Base-by-base conservation (phyloP, 2,329 filamentous ascomycete species). In the Penicillium oxalicum region DNA sequence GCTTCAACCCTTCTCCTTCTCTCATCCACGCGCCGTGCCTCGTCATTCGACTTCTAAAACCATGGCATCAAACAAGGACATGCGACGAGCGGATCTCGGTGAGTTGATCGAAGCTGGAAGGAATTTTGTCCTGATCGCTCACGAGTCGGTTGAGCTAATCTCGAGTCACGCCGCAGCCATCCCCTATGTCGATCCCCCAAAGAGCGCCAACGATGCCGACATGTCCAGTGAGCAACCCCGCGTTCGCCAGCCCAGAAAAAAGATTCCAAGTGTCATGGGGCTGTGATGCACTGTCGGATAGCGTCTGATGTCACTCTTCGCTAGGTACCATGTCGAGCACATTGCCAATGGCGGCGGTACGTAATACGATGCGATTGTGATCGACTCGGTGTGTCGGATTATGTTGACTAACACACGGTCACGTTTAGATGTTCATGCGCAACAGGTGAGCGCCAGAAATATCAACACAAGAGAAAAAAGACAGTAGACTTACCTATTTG, bases 311-410 rank as follows among this genome's bases (percentile, higher is more conserved):
- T 11, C 33, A 13, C 9, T 50, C 39, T 51, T 9, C 26, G 32
- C 47, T 36, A 80, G 79, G 77, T 61, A 81, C 80, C 42, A 77
- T 84, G 73, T 76, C 79, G 45, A 91, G 85, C 64, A 94, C 91
- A 33, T 77, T 97, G 65, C 91, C 91, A 50, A 96, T 96, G 91
- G 90, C 88, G 50, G 91, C 91, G 55, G 81, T 84, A 74, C 69
- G 58, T 59, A 18, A 18, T 18, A 9, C 29, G 76, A 75, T 52
- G 35, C 28, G 33, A 44, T 45, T 32, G 29, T 32, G 7, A 7
- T 8, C 11, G 29, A 32, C 29, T 4, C 7, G 7, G 3, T 32
- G 28, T 32, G 29, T 32, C 8, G 29, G 2, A 32, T 7, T 7
- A 32, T 11, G 29, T 11, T 32, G 50, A 50, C 57, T 63, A 48